Percentiles rank a stretch among this genome's conserved stretches.
Evolutionary conservation across 2,329 filamentous ascomycete genomes (phyloP).

Genomic region (Colletotrichum paranaense): DNA sequence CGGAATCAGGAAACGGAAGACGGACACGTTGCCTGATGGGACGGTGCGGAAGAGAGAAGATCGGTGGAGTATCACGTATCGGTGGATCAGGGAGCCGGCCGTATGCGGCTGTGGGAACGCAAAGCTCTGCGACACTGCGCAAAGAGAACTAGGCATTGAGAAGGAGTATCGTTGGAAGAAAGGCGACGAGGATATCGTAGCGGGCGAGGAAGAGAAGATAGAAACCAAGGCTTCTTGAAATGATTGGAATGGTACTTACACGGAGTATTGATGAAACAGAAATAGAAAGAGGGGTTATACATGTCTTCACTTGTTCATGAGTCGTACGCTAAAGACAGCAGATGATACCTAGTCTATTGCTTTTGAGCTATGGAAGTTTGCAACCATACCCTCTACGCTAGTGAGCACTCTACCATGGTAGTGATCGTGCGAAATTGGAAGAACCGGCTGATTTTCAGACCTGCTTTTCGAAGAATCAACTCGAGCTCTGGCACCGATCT

Average conservation of each 20-base stretch:
- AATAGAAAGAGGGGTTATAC: too few species aligned
- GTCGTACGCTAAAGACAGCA: too few species aligned
- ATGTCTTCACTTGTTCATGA: too few species aligned
- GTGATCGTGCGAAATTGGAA: too few species aligned
- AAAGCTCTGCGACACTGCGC: conserved; percentile 63
- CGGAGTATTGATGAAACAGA: too few species aligned
- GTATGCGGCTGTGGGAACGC: conserved; percentile 63
- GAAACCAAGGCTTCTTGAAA: background rate
- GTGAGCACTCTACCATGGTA: too few species aligned
- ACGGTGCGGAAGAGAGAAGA: conserved; percentile 54
- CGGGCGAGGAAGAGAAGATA: background rate
- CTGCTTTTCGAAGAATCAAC: too few species aligned
- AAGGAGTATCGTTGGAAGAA: conserved; percentile 63
- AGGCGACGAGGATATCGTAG: conserved; percentile 22
- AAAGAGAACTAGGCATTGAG: conserved; percentile 56
- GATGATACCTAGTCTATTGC: too few species aligned
- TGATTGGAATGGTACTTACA: background rate
- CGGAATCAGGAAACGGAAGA: conserved; percentile 65
- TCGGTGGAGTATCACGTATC: conserved; percentile 67
- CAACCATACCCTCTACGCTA: too few species aligned
- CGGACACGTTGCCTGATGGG: conserved; percentile 58
- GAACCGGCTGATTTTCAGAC: too few species aligned
- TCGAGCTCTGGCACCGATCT: too few species aligned
- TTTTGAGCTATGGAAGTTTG: too few species aligned
- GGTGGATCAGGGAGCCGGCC: conserved; percentile 59